A percentile compares a stretch with the other conserved stretches of the same genome.
These are phyloP conservation scores for Cyberlindnera xylosilytica DNA, from an alignment of 805 yeast species.

Conservation along the genomic window DNA sequence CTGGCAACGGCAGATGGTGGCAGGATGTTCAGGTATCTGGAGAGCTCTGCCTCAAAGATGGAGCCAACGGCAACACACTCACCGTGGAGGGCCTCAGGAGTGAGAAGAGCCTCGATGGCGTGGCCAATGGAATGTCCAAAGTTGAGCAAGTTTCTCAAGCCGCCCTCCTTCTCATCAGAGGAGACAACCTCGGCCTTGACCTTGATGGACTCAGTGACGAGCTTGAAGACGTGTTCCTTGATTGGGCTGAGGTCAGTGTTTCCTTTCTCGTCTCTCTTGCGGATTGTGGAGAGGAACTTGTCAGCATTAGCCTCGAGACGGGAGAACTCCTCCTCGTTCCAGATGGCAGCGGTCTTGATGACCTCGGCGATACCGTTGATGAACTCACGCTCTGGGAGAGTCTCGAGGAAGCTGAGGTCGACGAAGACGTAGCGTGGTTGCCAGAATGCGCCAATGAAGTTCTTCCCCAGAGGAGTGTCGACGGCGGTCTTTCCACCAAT, in stretches of 20 bases:
- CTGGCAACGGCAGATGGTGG: constrained; percentile 94
- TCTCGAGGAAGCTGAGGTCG: constrained; percentile 81
- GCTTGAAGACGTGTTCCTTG: constrained; percentile 67
- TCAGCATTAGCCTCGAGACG: constrained; percentile 78
- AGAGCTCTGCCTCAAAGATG: constrained; percentile 89
- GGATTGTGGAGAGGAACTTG: constrained; percentile 65
- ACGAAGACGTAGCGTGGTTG: constrained; percentile 88
- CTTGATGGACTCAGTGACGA: constrained; percentile 80
- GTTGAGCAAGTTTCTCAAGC: constrained; percentile 85
- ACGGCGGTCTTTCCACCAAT: constrained; percentile 99
- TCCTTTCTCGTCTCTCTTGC: constrained; percentile 42
- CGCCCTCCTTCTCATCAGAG: constrained; percentile 92
- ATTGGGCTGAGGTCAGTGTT: constrained; percentile 65
- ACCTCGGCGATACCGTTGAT: constrained; percentile 99
- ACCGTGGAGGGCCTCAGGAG: constrained; percentile 96
- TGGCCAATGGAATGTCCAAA: constrained; percentile 98
- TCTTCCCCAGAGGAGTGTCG: constrained; percentile 94
- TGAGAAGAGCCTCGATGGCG: constrained; percentile 95
- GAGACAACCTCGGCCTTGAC: constrained; percentile 95
- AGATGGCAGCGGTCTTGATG: constrained; percentile 95
- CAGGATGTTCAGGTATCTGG: constrained; percentile 86
- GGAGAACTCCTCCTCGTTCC: constrained; percentile 87
- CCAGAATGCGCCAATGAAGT: constrained; percentile 96
- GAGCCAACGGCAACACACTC: constrained; percentile 99
- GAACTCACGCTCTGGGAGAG: constrained; percentile 90